These are phyloP conservation scores for Scutellaria minor DNA, from an alignment of 257 asterid genomes.

Conservation along the genomic window DNA sequence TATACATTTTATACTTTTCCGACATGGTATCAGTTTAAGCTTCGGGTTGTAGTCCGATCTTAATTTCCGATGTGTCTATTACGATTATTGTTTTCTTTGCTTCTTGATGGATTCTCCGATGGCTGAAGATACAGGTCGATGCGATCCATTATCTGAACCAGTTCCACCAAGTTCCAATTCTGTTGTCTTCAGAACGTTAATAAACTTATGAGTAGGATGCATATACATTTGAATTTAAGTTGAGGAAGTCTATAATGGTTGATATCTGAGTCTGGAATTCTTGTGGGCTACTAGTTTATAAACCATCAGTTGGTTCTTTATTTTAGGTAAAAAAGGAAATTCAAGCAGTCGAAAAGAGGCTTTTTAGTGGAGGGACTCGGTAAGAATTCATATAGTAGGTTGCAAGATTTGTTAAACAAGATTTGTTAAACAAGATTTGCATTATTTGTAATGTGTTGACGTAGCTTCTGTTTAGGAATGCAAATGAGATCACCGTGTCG, in stretches of 20 bases:
- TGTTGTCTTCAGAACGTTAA: neutral
- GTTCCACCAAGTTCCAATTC: no score
- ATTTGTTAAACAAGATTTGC: no score
- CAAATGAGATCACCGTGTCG: slow-evolving; percentile 23
- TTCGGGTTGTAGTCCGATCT: no score
- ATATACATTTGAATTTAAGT: no score
- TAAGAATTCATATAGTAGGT: slow-evolving; percentile 32
- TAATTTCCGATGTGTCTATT: no score
- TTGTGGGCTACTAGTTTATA: slow-evolving; percentile 10
- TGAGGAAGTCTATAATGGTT: neutral
- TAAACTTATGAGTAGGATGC: neutral
- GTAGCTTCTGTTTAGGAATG: slow-evolving; percentile 39
- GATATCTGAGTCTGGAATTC: slow-evolving; percentile 18
- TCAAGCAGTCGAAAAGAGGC: slow-evolving; percentile 34
- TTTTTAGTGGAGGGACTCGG: slow-evolving; percentile 34
- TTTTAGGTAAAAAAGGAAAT: slow-evolving; percentile 57
- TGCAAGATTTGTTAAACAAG: neutral
- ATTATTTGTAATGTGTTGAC: neutral
- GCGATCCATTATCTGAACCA: no score
- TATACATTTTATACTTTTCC: no score
- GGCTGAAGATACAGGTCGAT: no score
- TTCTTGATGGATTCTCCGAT: no score
- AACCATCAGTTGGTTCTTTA: slow-evolving; percentile 15
- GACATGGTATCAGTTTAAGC: no score
- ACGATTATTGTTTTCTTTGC: no score